Percentiles rank a stretch among this genome's conserved stretches.
These are phyloP conservation scores for Nitzschia sp. DNA, from an alignment of 108 stramenopile species.

Conservation along the genomic window DNA sequence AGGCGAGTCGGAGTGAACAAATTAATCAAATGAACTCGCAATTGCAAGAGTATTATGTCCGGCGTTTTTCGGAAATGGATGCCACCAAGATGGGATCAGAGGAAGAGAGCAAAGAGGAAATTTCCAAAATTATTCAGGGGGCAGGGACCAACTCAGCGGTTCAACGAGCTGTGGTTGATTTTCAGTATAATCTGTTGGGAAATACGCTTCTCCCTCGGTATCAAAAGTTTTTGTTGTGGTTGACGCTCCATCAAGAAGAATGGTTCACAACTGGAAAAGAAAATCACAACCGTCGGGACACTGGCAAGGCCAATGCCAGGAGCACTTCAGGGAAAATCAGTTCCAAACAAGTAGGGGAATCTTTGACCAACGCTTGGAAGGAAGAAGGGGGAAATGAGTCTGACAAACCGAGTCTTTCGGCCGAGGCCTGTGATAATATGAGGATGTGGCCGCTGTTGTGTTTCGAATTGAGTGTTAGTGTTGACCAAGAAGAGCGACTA, in stretches of 20 bases:
- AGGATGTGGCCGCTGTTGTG: conserved; percentile 82
- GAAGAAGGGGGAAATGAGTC: conserved; percentile 10
- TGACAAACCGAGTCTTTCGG: conserved; percentile 12
- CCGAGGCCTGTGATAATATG: conserved; percentile 42
- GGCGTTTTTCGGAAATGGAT: conserved; percentile 20
- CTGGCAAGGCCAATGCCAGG: conserved; percentile 19
- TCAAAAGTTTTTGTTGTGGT: conserved; percentile 72
- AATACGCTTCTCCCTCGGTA: conserved; percentile 64
- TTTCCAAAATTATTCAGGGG: not conserved
- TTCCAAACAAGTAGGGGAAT: conserved; percentile 83
- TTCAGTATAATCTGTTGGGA: conserved; percentile 65
- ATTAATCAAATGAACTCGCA: conserved; percentile 56
- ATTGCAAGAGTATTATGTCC: conserved; percentile 27
- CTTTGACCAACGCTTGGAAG: conserved; percentile 56
- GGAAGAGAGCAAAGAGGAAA: not conserved
- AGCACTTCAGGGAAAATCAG: conserved; percentile 58
- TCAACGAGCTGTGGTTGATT: conserved; percentile 55
- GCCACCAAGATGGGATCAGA: conserved; percentile 13
- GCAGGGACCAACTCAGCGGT: conserved; percentile 29
- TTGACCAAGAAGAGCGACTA: conserved; percentile 83
- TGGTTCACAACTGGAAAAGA: conserved; percentile 65
- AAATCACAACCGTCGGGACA: conserved; percentile 32
- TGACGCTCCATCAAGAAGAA: conserved; percentile 50
- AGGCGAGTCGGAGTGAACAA: conserved; percentile 49
- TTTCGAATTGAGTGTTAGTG: conserved; percentile 77